phyloP scores from a whole-genome alignment of 331 rosid species.

The Quercus lobata region DNA sequence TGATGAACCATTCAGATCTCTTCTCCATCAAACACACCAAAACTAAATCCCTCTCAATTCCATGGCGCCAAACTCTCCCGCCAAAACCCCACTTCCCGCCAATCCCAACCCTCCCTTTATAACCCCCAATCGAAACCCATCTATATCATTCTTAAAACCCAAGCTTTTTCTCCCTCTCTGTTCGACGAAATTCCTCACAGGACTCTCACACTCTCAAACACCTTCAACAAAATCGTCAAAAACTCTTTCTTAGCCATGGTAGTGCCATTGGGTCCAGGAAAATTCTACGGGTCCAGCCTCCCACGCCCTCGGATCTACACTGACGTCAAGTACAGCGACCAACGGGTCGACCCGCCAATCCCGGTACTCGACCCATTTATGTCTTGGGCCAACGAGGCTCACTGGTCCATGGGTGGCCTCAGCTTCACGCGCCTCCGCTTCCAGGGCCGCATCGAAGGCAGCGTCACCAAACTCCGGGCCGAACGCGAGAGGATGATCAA shows the following conservation, averaged over 20 bases:
- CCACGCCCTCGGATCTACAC: slow-evolving; percentile 85
- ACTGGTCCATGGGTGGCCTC: slow-evolving; percentile 97
- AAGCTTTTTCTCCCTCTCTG: too few species aligned
- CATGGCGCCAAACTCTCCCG: slow-evolving; percentile 50
- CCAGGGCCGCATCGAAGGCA: slow-evolving; percentile 85
- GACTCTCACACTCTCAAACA: not conserved
- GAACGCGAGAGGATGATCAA: slow-evolving; percentile 39
- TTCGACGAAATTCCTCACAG: not conserved
- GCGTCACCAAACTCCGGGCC: slow-evolving; percentile 52
- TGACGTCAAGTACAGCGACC: slow-evolving; percentile 53
- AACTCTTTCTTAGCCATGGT: slow-evolving; percentile 37
- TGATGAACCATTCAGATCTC: too few species aligned
- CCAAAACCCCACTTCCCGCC: slow-evolving; percentile 43
- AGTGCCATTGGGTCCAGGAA: slow-evolving; percentile 58
- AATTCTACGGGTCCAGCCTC: slow-evolving; percentile 82
- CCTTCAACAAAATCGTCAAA: not conserved
- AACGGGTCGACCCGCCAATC: slow-evolving; percentile 62
- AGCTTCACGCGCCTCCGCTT: slow-evolving; percentile 66
- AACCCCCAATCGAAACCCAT: not conserved
- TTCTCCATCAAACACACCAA: too few species aligned
- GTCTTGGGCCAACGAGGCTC: slow-evolving; percentile 75
- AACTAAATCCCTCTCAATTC: not conserved
- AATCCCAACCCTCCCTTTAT: slow-evolving; percentile 10
- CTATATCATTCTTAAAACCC: not conserved
- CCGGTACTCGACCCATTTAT: slow-evolving; percentile 57